Base-by-base conservation (phyloP, 495 filamentous ascomycete species). In the Usnea hakonensis region DNA sequence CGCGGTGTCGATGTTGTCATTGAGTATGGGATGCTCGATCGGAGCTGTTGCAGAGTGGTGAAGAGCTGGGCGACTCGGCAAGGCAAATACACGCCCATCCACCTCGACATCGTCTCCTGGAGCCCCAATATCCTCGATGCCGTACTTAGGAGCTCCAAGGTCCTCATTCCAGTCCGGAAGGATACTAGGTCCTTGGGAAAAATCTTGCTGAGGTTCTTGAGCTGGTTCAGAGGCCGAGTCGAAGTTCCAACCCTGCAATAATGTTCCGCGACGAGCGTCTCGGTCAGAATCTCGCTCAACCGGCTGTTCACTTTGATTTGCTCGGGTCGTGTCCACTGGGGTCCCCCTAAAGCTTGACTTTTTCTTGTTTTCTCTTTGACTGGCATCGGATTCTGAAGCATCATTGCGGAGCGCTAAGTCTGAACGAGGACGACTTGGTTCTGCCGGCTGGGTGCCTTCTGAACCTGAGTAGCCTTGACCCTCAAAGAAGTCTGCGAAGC, bases 401-500 rank as follows among this genome's bases (percentile, higher is more conserved):
- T 76, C 75, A 44, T 74, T 75, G 28, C 80, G 79, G 8, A 83
- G 73, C 19, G 78, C 79, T 5, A 83, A 67, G 63, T 83, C 80
- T n/a, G 66, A 68, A 35, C 61, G 57, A 54, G 17, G 74, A 79
- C 13, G 65, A 65, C 16, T 74, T 68, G 35, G 66, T 66, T 60
- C 67, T 68, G 43, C 60, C 50, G 19, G 33, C 4, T 48, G 23
- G 40, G 38, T 56, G 16, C 35, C 28, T 38, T 62, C 40, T 78
- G 67, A 62, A 78, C 80, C 48, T 6, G 48, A 52, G 48, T 52
- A 52, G 2, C 48, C 48, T 52, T 5, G 26, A 19, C 48, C 48
- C 28, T 52, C 70, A 60, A 82, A 82, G 32, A 82, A 72, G 1
- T 75, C 73, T 61, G 77, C 73, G 71, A 82, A 76, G 7, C 76